A percentile compares a stretch with the other conserved stretches of the same genome.
Conservation (phyloP, 1,284 basidiomycete genomes). For the Gyrodon tennesseensis region DNA sequence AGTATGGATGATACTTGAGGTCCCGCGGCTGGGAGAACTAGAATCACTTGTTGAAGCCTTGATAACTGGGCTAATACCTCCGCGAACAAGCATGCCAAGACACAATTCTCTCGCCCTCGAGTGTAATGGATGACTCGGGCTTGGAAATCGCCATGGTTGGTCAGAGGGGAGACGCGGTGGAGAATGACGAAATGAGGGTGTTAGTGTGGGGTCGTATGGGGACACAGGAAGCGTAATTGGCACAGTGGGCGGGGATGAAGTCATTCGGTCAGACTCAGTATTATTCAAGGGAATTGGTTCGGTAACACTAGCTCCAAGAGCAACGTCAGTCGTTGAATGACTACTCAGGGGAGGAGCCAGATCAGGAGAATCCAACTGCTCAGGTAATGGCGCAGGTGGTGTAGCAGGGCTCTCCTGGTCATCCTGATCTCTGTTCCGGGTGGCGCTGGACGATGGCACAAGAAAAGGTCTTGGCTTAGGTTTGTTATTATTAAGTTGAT, state of each 20-base stretch:
- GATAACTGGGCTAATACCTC: constrained; percentile 48
- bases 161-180: constrained; percentile 67
- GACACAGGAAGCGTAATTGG: constrained; percentile 55
- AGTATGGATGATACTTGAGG: constrained; percentile 39
- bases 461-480: constrained; percentile 34
- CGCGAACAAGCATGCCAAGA: constrained; percentile 57
- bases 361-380: constrained; percentile 29
- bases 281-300: constrained; percentile 9
- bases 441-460: constrained; percentile 26
- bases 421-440: constrained; percentile 24
- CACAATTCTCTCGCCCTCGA: constrained; percentile 63
- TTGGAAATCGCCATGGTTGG: constrained; percentile 74
- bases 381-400: constrained; percentile 21
- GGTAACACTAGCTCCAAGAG: constrained; percentile 10
- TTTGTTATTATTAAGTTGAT: constrained; percentile 30
- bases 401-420: constrained; percentile 16
- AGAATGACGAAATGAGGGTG: constrained; percentile 72
- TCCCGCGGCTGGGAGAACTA: constrained; percentile 41
- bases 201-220: constrained; percentile 68
- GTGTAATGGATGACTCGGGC: constrained; percentile 68
- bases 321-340: constrained; percentile 6
- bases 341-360: constrained; percentile 22
- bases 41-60: constrained; percentile 35
- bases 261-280: constrained; percentile 20
- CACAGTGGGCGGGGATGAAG: constrained; percentile 30